Evolutionary conservation across 768 basidiomycete genomes (phyloP), one percentile per base, ranked within the genome.

Genomic region (Amanita inopinata): DNA sequence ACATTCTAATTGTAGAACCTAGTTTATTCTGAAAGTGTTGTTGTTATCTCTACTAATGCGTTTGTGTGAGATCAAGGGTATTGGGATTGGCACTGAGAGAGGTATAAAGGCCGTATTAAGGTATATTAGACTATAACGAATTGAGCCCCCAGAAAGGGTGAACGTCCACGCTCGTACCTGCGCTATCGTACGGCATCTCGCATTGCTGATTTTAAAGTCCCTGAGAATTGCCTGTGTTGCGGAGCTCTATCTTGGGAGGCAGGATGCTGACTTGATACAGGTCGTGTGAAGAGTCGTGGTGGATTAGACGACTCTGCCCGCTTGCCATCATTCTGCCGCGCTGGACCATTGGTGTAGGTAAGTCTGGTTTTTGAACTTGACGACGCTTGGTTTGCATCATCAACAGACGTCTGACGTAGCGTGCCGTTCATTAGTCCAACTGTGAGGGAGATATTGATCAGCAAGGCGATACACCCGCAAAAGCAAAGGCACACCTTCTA

Each of bases 401-500:
- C 31, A 27, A 14, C 15, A 15, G 41, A 27, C 9, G 24, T 25
- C 17, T 15, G 22, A 7, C 41, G 41, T 11, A 43, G n/a, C 14
- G 33, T 34, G 24, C 43, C 43, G 31, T 44, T 44, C 17, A 36
- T 33, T 19, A 30, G 35, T 1, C 32, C 43, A n/a, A 34, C 43
- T 44, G 20, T 19, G 41, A 30, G 12, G 20, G 20, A 15, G 14
- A 30, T 6, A 20, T 25, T 31, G 14, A 37, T 15, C 25, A 35
- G 14, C 9, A 24, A 25, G 7, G 12, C 9, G 14, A 15, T 17
- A n/a, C 11, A 9, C 8, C 14, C 15, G 11, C 5, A 3, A 6
- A 9, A 23, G 5, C 19, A 24, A 5, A n/a, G 14, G 58, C 61
- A 41, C 36, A 85, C 85, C 76, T 67, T 81, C 77, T 25, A 80